Evolutionary conservation across 2,329 filamentous ascomycete genomes (phyloP), one percentile per base, ranked within the genome.

Genomic region (Phoma herbarum): DNA sequence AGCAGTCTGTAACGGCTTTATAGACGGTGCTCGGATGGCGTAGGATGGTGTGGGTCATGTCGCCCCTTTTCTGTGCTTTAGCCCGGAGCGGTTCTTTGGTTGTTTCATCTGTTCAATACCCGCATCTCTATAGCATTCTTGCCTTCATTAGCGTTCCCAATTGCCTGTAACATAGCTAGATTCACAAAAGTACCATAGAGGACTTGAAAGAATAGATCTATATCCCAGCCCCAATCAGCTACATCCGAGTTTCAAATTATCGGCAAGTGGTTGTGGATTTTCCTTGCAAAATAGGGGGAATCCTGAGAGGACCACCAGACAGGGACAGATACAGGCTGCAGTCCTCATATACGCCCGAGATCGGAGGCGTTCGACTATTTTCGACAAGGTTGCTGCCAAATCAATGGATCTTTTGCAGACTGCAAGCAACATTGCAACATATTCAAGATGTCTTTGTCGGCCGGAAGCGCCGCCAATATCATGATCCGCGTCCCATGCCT

Each of bases 41-140:
- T n/a, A 16, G 5, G 39, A n/a, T 28, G 4, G 3, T 29, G 43
- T 29, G 3, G 16, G 3, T 20, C n/a, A 39, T 3, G 35, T n/a
- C 18, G 8, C 35, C 35, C n/a, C 3, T 39, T 20, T 45, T n/a
- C 14, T 45, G 9, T 41, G n/a, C 29, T 9, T 2, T 16, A 12
- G 28, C 20, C 16, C n/a, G 14, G 4, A 2, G 16, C 29, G 31
- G 9, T 20, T 44, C 9, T 16, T 14, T 37, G 23, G 4, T 22
- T 9, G 23, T 25, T 18, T 41, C 16, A 23, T 22, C 16, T 41
- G 23, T 29, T 39, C 18, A 50, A 56, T 51, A 57, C 46, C 53
- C 53, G 31, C 46, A 28, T 46, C 25, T 45, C 6, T 11, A 28
- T 23, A 49, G 28, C 37, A 28, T 18, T 12, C 26, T n/a, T 12